phyloP scores from a whole-genome alignment of 1,284 basidiomycete genomes.

The Ganoderma lingzhi region DNA sequence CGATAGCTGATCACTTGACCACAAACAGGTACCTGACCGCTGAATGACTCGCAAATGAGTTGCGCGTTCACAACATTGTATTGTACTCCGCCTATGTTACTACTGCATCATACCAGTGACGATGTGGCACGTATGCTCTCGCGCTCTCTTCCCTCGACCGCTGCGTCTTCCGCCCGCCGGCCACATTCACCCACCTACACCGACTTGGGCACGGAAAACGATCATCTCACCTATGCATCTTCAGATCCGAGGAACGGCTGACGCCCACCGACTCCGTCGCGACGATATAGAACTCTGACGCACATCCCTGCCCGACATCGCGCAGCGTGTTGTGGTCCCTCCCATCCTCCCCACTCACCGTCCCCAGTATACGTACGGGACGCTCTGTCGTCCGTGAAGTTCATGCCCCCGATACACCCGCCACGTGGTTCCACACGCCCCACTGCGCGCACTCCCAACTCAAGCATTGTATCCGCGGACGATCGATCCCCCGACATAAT shows the following conservation, averaged over 20 bases:
- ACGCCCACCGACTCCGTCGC: background rate
- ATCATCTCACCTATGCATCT: background rate
- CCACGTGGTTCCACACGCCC: background rate
- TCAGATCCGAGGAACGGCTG: background rate
- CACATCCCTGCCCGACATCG: background rate
- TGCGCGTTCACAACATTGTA: background rate
- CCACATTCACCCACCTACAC: background rate
- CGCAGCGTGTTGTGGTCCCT: conserved; percentile 19
- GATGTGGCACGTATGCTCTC: background rate
- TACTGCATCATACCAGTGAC: background rate
- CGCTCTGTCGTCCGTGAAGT: background rate
- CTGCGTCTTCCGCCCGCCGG: background rate
- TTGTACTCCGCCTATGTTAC: background rate
- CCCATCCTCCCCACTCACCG: conserved; percentile 14
- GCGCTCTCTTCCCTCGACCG: background rate
- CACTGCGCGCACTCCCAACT: background rate
- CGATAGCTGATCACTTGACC: background rate
- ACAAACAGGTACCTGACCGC: background rate
- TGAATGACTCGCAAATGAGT: background rate
- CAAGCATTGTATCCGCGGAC: background rate
- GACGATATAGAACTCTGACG: background rate
- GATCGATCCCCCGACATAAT: conserved; percentile 1
- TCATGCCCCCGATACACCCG: background rate
- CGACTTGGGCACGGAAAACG: background rate
- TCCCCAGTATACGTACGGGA: background rate